These are phyloP conservation scores for Breynia disticha DNA, from an alignment of 441 rosid species.

Conservation along the genomic window DNA sequence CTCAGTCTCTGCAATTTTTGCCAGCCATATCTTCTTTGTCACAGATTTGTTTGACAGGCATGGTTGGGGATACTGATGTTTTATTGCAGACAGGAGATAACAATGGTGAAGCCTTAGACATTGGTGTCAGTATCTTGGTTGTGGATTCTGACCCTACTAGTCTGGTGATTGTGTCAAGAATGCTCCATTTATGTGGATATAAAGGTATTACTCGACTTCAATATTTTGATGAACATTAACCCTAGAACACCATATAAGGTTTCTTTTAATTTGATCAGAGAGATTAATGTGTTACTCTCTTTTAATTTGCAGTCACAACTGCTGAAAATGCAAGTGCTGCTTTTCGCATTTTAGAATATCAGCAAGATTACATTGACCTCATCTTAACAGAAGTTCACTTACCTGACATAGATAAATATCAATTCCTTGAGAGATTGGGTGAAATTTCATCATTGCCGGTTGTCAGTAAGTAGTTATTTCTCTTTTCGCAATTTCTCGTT, in stretches of 20 bases:
- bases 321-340: conserved; percentile 31
- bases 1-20: not conserved
- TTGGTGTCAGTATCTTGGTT: conserved; percentile 21
- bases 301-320: conserved; percentile 26
- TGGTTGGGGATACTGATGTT: conserved; percentile 15
- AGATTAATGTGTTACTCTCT: too few species aligned
- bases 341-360: conserved; percentile 19
- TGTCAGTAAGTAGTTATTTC: conserved; percentile 23
- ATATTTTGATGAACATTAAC: not conserved
- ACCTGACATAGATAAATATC: conserved; percentile 38
- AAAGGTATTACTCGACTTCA: conserved; percentile 19
- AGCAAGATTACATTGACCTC: conserved; percentile 22
- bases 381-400: conserved; percentile 32
- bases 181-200: conserved; percentile 28
- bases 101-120: not conserved
- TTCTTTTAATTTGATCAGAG: not conserved
- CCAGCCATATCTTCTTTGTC: not conserved
- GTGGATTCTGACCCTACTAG: conserved; percentile 32
- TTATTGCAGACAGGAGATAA: conserved; percentile 3
- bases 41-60: conserved; percentile 6
- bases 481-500: not conserved
- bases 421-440: conserved; percentile 32
- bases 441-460: conserved; percentile 25
- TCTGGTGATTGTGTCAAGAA: conserved; percentile 25
- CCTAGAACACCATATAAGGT: not conserved